Base-by-base conservation (phyloP, 2,329 filamentous ascomycete species). In the Colletotrichum simmondsii region DNA sequence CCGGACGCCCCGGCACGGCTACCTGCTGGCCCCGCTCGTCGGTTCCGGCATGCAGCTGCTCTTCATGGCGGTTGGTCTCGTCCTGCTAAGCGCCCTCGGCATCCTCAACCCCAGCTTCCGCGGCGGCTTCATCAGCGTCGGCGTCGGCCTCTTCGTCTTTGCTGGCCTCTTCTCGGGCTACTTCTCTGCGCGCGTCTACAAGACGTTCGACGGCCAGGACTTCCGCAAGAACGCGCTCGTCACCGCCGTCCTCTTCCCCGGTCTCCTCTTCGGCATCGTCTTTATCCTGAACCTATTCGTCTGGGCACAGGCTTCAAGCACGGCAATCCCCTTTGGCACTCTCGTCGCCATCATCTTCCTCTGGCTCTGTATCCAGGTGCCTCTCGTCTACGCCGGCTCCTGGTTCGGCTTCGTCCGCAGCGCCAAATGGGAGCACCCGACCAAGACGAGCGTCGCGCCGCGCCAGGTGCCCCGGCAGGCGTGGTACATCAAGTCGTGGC, bases 261-360 rank as follows among this genome's bases (percentile, higher is more conserved):
- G 94, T 1, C 87, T 97, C 6, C 84, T 94, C 1, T 97, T 97
- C 79, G 86, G 88, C 10, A 87, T 93, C 35, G 85, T 95, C 46
- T 95, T 97, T 82, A 88, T 96, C 62, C 87, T 97, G 72, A 97
- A 97, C 80, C 87, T 97, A 11, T 97, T 97, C 79, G 94, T 97
- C 71, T 97, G 95, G 95, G 92, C 94, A 1, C 94, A 97, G 82
- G 94, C 94, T 0, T 97, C 94, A 12, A 95, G 93, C 81, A 97
- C 94, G 1, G 95, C 95, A 1, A 92, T 97, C 42, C 95, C 95
- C 0, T 95, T 97, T 77, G 89, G 92, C 42, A 97, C 94, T 0
- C 86, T 97, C 3, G 79, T 97, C 37, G 92, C 87, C 8, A 89
- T 97, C 3, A 82, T 94, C 24, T 85, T 91, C 3, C 88, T 97